These are phyloP conservation scores for Colletotrichum endophyticum DNA, from an alignment of 2,329 filamentous ascomycete species.

Conservation along the genomic window DNA sequence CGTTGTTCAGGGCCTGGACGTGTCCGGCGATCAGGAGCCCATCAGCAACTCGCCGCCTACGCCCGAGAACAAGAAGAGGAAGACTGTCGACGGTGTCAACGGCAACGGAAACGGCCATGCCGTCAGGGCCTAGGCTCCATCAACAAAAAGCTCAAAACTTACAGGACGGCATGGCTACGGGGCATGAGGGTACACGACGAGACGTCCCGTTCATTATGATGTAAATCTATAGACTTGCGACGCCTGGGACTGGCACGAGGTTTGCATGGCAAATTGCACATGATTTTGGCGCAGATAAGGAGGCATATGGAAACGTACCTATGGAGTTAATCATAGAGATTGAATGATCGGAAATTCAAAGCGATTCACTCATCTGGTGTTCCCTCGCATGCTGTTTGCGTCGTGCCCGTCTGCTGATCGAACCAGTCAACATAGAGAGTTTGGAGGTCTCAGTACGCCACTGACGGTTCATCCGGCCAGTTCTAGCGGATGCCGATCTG, in stretches of 20 bases:
- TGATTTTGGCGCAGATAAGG: constrained; percentile 7
- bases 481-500: neutral
- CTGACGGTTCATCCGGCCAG: neutral
- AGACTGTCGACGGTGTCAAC: constrained; percentile 13
- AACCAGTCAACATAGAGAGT: neutral
- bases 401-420: neutral
- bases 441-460: neutral
- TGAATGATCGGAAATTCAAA: neutral
- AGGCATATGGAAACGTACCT: neutral
- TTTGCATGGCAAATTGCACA: constrained; percentile 1
- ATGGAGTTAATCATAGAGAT: constrained; percentile 1
- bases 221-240: neutral
- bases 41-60: constrained; percentile 34
- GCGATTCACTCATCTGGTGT: neutral
- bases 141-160: neutral
- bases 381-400: neutral
- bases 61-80: constrained; percentile 25
- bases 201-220: neutral
- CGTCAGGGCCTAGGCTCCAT: neutral
- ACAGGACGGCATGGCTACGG: neutral
- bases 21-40: constrained; percentile 56
- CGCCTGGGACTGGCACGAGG: neutral
- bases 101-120: constrained; percentile 9
- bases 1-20: constrained; percentile 58
- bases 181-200: neutral